Evolutionary conservation across 805 yeast genomes (phyloP).

Genomic region (Suhomyces faveliae): DNA sequence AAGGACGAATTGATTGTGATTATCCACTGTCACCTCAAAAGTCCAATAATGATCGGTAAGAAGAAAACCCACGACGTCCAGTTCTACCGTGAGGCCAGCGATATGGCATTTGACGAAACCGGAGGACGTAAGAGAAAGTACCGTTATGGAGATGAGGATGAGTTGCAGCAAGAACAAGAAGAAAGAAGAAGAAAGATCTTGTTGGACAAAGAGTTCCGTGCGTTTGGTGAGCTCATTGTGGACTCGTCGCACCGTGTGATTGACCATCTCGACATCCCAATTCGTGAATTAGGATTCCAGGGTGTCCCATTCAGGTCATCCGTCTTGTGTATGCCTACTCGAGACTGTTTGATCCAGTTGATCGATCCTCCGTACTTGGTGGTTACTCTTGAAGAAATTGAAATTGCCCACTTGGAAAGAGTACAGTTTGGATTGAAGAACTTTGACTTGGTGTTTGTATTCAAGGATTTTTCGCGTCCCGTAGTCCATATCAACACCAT

Average conservation of each 20-base stretch:
- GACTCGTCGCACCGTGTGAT: slow-evolving; percentile 81
- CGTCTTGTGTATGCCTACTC: slow-evolving; percentile 92
- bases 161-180: slow-evolving; percentile 96
- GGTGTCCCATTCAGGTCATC: slow-evolving; percentile 97
- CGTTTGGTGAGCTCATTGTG: slow-evolving; percentile 85
- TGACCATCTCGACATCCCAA: slow-evolving; percentile 83
- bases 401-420: slow-evolving; percentile 93
- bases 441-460: slow-evolving; percentile 94
- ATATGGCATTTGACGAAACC: slow-evolving; percentile 94
- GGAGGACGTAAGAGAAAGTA: slow-evolving; percentile 87
- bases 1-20: slow-evolving; percentile 91
- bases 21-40: slow-evolving; percentile 88
- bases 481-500: slow-evolving; percentile 93
- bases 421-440: slow-evolving; percentile 96
- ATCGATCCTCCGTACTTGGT: slow-evolving; percentile 95
- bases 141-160: slow-evolving; percentile 97
- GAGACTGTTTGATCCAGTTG: slow-evolving; percentile 93
- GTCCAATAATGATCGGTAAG: slow-evolving; percentile 93
- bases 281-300: slow-evolving; percentile 92
- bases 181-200: slow-evolving; percentile 90
- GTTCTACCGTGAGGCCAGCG: slow-evolving; percentile 95
- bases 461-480: slow-evolving; percentile 83
- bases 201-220: slow-evolving; percentile 86
- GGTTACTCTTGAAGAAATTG: slow-evolving; percentile 86
- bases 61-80: slow-evolving; percentile 94